Evolutionary conservation across 2,329 filamentous ascomycete genomes (phyloP), one percentile per base, ranked within the genome.

Genomic region (Claviceps humidiphila): DNA sequence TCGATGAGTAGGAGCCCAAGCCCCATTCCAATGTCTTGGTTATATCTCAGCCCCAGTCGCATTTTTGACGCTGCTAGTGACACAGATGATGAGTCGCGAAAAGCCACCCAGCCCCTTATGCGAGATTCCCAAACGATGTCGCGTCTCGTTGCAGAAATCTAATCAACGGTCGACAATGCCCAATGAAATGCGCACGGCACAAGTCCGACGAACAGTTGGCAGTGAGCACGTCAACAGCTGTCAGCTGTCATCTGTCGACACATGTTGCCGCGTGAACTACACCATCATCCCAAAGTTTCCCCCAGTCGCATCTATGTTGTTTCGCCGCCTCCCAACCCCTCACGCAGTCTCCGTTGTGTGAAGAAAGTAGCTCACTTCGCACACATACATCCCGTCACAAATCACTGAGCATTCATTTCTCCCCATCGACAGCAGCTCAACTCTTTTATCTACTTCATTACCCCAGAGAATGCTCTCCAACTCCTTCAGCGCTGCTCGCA

Each of bases 401-500:
- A 34, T 11, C 30, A 34, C 30, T 11, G 30, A 34, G 9, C 8
- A 34, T 34, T 34, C 30, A 22, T 22, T 22, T 22, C 3, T 4
- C 30, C 30, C 30, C 9, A 34, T 34, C 30, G 9, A 9, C 30
- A 34, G 30, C 30, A 34, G 30, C 30, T 4, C 9, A 34, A 11
- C 30, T 11, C 3, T 1, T 34, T 34, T 11, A 34, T 34, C 30
- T 11, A 30, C 30, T 34, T 3, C 9, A 34, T 34, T 11, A 34
- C 30, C 30, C 30, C 30, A 34, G 20, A 39, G 2, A 5, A 54
- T 54, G 53, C 20, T 54, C 24, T 50, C 50, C 17, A 44, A 39
- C 52, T 52, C 53, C 6, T 39, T 52, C 24, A 42, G 14, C 38
- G 47, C 49, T n/a, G 53, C 53, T 16, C 53, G 50, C 24, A 24